Percentiles rank a stretch among this genome's conserved stretches.
Evolutionary conservation across 2,329 filamentous ascomycete species (phyloP).

Genomic region (Pseudopyrenochaeta lycopersici): DNA sequence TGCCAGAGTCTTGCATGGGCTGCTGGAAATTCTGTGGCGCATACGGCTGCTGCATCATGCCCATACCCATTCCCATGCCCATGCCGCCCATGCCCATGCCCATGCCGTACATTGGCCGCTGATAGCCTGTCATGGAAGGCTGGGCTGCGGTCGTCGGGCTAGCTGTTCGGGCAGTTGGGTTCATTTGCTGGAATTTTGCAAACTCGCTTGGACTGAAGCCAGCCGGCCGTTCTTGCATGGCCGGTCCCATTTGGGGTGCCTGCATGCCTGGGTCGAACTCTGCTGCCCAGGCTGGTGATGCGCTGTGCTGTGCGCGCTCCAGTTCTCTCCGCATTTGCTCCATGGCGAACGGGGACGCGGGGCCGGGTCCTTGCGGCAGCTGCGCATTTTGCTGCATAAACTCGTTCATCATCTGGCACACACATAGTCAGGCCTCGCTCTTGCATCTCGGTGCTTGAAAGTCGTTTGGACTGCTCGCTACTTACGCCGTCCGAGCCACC

Average conservation of each 20-base stretch:
- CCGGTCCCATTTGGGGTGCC: conserved; percentile 76
- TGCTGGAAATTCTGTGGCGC: conserved; percentile 57
- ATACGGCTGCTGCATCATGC: conserved; percentile 53
- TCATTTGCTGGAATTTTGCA: conserved; percentile 78
- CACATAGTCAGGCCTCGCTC: conserved; percentile 32
- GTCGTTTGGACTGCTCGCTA: conserved; percentile 6
- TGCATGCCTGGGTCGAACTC: conserved; percentile 68
- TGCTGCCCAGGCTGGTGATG: conserved; percentile 68
- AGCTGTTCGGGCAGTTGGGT: conserved; percentile 64
- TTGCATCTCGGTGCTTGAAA: not conserved
- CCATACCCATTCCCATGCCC: conserved; percentile 63
- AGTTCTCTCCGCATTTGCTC: conserved; percentile 72
- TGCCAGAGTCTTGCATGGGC: conserved; percentile 65
- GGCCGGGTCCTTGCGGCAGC: conserved; percentile 62
- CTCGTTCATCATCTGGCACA: conserved; percentile 83
- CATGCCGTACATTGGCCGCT: conserved; percentile 60
- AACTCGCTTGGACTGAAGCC: conserved; percentile 86
- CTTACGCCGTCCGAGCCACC: conserved; percentile 70
- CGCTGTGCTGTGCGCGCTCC: conserved; percentile 63
- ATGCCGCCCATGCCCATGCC: conserved; percentile 55
- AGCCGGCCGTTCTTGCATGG: conserved; percentile 64
- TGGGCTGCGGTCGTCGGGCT: conserved; percentile 62
- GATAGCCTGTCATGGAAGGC: conserved; percentile 60
- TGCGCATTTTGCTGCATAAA: conserved; percentile 83
- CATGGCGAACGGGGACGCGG: conserved; percentile 69